Percentiles rank a stretch among this genome's conserved stretches.
These are phyloP conservation scores for Xylaria nigripes DNA, from an alignment of 495 filamentous ascomycete species.

Conservation along the genomic window DNA sequence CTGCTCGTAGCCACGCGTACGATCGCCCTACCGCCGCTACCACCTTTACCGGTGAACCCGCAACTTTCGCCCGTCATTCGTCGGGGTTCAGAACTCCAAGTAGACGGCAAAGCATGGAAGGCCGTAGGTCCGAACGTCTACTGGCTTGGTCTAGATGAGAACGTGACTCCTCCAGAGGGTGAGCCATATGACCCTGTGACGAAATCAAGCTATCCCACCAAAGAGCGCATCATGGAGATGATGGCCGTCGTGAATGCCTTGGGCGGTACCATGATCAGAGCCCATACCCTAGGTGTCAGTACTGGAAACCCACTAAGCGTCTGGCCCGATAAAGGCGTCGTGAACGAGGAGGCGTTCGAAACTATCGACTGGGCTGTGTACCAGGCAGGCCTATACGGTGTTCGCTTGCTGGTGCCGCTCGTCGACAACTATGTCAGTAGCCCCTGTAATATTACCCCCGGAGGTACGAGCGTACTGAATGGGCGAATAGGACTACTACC, in stretches of 20 bases:
- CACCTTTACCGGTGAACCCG: background rate
- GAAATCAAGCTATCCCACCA: slow-evolving; percentile 46
- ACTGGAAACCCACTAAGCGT: slow-evolving; percentile 46
- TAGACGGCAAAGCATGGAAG: slow-evolving; percentile 40
- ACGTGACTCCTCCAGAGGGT: slow-evolving; percentile 42
- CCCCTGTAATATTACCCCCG: too few species aligned
- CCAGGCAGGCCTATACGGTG: slow-evolving; percentile 42
- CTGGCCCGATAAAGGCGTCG: slow-evolving; percentile 35
- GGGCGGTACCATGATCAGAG: slow-evolving; percentile 44
- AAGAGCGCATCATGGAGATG: slow-evolving; percentile 44
- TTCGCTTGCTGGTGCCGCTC: slow-evolving; percentile 43
- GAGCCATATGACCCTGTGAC: slow-evolving; percentile 42
- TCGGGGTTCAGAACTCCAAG: slow-evolving; percentile 32
- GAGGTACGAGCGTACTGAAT: background rate
- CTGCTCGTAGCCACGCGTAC: slow-evolving; percentile 1
- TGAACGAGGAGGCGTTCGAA: slow-evolving; percentile 43
- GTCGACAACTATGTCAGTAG: slow-evolving; percentile 36
- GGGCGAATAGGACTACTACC: slow-evolving; percentile 43
- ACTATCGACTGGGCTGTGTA: slow-evolving; percentile 48
- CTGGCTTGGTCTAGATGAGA: slow-evolving; percentile 52
- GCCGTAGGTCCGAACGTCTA: slow-evolving; percentile 48
- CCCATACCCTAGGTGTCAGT: slow-evolving; percentile 48
- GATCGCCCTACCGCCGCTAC: background rate
- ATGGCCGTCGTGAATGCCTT: slow-evolving; percentile 45
- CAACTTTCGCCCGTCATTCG: slow-evolving; percentile 28